Evolutionary conservation across 768 basidiomycete genomes (phyloP).

Genomic region (Phanerochaete sordida): DNA sequence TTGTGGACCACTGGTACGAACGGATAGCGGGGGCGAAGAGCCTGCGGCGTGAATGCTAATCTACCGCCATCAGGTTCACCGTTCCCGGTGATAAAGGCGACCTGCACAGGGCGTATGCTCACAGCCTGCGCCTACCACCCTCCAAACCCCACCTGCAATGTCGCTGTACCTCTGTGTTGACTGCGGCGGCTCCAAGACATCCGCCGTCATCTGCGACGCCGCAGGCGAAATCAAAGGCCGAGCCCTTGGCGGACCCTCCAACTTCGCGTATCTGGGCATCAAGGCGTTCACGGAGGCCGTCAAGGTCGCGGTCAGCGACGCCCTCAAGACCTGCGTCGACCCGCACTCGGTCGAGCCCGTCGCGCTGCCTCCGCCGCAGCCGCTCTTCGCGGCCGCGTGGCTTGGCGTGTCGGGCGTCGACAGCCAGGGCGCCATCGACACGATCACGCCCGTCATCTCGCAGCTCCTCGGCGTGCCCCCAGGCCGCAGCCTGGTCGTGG

Average conservation of each 20-base stretch:
- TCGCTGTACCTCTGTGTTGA: conserved; percentile 75
- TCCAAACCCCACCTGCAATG: conserved; percentile 14
- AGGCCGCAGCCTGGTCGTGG: conserved; percentile 53
- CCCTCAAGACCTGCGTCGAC: conserved; percentile 45
- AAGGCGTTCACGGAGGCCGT: conserved; percentile 58
- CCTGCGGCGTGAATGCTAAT: background rate
- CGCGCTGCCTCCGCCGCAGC: conserved; percentile 31
- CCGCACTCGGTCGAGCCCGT: conserved; percentile 34
- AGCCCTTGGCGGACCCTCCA: conserved; percentile 74
- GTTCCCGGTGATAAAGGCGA: background rate
- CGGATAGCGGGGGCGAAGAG: background rate
- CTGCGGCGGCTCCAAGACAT: conserved; percentile 88
- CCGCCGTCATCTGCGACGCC: conserved; percentile 61
- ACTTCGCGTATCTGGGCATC: conserved; percentile 75
- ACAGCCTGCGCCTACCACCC: background rate
- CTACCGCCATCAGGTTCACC: background rate
- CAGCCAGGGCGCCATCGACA: conserved; percentile 57
- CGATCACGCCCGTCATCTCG: conserved; percentile 52
- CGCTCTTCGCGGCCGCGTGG: conserved; percentile 67
- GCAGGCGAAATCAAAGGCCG: conserved; percentile 62
- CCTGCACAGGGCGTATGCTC: background rate
- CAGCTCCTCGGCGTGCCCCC: conserved; percentile 54
- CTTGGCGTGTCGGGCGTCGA: conserved; percentile 84
- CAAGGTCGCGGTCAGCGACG: conserved; percentile 45
- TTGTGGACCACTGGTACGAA: background rate